Conservation (phyloP, 257 asterid species). For the Prunella vulgaris region DNA sequence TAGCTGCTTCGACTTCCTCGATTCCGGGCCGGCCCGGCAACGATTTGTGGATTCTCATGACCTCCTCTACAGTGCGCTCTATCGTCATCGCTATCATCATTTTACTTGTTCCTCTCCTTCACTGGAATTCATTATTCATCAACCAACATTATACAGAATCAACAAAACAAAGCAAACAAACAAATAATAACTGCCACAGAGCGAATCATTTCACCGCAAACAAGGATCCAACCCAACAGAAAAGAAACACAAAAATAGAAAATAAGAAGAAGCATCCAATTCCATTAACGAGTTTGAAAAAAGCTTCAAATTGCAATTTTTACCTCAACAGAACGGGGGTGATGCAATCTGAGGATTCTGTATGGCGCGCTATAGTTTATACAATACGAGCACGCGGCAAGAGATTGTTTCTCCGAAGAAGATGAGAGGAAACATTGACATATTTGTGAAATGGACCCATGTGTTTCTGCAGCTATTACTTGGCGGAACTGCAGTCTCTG, state of each 20-base stretch:
- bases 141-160: background rate
- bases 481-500: background rate
- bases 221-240: background rate
- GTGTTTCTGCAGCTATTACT: constrained; percentile 13
- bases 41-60: constrained; percentile 67
- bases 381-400: constrained; percentile 1
- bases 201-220: background rate
- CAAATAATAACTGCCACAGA: background rate
- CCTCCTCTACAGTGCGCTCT: constrained; percentile 63
- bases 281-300: background rate
- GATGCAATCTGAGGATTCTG: background rate
- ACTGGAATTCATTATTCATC: constrained; percentile 11
- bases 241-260: background rate
- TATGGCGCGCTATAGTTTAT: constrained; percentile 7
- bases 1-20: constrained; percentile 77
- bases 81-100: constrained; percentile 26
- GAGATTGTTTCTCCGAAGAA: background rate
- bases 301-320: background rate
- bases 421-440: constrained; percentile 1
- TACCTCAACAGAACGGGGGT: background rate
- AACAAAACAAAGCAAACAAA: background rate
- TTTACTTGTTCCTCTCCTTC: background rate
- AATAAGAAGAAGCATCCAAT: background rate
- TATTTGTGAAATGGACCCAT: constrained; percentile 21
- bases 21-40: constrained; percentile 69